Evolutionary conservation across 768 basidiomycete species (phyloP).

Genomic region (Russula virescens): DNA sequence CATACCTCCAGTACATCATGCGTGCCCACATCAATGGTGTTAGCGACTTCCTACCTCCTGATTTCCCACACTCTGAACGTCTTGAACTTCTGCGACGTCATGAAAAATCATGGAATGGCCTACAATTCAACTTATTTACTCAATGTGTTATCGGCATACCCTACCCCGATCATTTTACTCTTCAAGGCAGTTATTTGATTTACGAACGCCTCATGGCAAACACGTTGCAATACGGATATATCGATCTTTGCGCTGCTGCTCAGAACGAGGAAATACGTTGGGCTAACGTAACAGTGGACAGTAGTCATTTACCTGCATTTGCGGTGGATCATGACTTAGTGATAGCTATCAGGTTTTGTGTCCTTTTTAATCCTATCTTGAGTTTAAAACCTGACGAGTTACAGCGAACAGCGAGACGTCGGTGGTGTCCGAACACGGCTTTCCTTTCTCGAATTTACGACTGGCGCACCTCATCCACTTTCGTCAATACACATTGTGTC

Average conservation of each 20-base stretch:
- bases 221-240: no score
- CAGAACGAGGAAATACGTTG: background rate
- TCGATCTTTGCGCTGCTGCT: background rate
- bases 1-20: no score
- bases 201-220: no score
- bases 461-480: background rate
- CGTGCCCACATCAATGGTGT: no score
- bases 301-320: background rate
- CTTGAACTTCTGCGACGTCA: no score
- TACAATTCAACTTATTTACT: no score
- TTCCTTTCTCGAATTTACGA: background rate
- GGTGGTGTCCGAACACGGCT: background rate
- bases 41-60: no score
- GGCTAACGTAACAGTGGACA: background rate
- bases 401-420: background rate
- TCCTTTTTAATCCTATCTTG: background rate
- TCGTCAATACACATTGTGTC: background rate
- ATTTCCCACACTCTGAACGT: no score
- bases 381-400: background rate
- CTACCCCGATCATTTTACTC: no score
- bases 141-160: no score
- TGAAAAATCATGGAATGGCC: no score
- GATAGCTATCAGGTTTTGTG: background rate
- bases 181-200: no score
- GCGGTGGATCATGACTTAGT: conserved; percentile 3